Base-by-base conservation (phyloP, 306 rosid genomes). In the Sesbania bispinosa region DNA sequence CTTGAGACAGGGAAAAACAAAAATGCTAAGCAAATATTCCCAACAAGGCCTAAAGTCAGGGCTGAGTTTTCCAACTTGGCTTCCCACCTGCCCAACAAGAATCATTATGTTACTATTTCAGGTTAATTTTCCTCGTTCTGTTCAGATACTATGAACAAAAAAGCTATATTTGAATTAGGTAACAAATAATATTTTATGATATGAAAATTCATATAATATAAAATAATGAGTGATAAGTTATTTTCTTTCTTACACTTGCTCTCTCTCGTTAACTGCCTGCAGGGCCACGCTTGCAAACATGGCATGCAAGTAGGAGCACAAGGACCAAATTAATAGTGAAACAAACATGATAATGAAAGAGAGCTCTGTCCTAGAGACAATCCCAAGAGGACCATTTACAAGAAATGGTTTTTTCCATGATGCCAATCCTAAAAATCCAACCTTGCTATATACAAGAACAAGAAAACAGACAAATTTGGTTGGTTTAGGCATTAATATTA, bases 301-400 rank as follows among this genome's bases (percentile, higher is more conserved):
- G 18, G 11, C 48, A 65, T 64, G 79, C 45, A 88, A 60, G 73
- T 81, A 85, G 51, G 85, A 76, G 57, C 27, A 70, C 8, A 81
- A 52, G 50, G 90, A 83, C 93, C 87, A 88, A 63, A 81, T 77
- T 5, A 88, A 70, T 10, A 88, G 77, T 7, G 73, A 61, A 62
- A 79, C 65, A 69, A 83, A 81, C 90, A 81, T 83, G 63, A 65
- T 30, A 9, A 75, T 15, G 46, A 85, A 77, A 62, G 45, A 24
- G 11, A 85, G 79, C 57, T 88, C 90, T 41, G 65, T 63, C 73
- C 74, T 60, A 8, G 90, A 66, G 50, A 82, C 55, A 62, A 83
- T 85, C 54, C 93, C 93, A 74, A 88, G 84, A 57, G 85, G 82
- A 6, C 79, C 85, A 57, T 71, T 71, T 67, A 71, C 80, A n/a